These are phyloP conservation scores for Paecilomyces variotii DNA, from an alignment of 2,329 filamentous ascomycete species.

Conservation along the genomic window DNA sequence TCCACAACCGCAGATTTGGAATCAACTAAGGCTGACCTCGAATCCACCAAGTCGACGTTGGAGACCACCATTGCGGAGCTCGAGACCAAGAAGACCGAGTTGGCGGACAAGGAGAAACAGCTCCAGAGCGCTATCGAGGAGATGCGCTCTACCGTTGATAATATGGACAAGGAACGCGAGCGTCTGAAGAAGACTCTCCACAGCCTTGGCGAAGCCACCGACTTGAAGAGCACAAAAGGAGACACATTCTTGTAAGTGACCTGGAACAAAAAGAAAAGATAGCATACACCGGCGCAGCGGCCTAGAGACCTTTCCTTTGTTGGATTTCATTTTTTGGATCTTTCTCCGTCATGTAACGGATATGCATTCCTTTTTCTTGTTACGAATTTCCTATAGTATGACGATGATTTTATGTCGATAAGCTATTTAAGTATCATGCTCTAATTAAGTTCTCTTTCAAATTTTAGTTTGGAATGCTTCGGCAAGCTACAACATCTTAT, in stretches of 20 bases:
- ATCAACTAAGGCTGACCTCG: conserved; percentile 8
- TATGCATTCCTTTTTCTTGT: not conserved
- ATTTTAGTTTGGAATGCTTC: conserved; percentile 45
- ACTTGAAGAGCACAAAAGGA: conserved; percentile 42
- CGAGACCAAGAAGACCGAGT: conserved; percentile 3
- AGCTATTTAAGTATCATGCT: conserved; percentile 29
- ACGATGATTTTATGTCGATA: conserved; percentile 19
- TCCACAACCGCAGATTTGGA: conserved; percentile 6
- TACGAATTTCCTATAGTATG: conserved; percentile 13
- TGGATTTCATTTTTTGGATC: not conserved
- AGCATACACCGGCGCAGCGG: not conserved
- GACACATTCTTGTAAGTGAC: conserved; percentile 44
- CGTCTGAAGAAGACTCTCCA: conserved; percentile 44
- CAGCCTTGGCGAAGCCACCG: conserved; percentile 43
- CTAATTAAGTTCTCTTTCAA: conserved; percentile 28
- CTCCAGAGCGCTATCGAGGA: conserved; percentile 34
- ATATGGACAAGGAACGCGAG: conserved; percentile 44
- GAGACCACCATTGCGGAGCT: conserved; percentile 27
- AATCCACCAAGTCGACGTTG: conserved; percentile 17
- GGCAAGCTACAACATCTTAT: conserved; percentile 44
- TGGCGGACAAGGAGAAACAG: conserved; percentile 32
- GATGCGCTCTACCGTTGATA: conserved; percentile 42
- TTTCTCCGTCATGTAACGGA: not conserved
- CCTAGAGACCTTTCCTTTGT: not conserved
- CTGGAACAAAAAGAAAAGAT: conserved; percentile 13